These are phyloP conservation scores for Eucommia ulmoides DNA, from an alignment of 257 asterid genomes.

Conservation along the genomic window DNA sequence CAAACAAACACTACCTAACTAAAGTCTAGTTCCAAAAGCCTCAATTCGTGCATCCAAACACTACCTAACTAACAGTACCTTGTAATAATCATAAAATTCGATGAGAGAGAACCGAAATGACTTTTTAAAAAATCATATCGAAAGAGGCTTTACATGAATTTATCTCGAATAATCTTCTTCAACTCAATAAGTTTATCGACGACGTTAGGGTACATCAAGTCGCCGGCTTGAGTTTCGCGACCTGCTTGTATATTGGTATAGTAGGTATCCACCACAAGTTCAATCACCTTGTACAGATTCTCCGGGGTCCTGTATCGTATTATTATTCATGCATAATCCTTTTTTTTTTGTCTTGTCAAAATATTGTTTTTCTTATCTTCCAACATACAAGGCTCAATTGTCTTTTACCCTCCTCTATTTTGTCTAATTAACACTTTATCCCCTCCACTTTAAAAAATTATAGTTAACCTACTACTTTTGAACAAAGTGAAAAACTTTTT, in stretches of 20 bases:
- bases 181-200: slow-evolving; percentile 58
- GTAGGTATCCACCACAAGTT: slow-evolving; percentile 62
- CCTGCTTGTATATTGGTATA: slow-evolving; percentile 72
- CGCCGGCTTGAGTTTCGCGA: slow-evolving; percentile 69
- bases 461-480: neutral
- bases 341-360: too few relatives aligned
- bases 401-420: neutral
- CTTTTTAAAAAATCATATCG: too few relatives aligned
- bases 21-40: too few relatives aligned
- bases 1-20: too few relatives aligned
- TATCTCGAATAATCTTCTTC: slow-evolving; percentile 50
- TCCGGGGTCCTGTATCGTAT: slow-evolving; percentile 73
- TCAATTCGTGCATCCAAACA: too few relatives aligned
- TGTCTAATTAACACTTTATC: neutral
- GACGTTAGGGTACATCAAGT: slow-evolving; percentile 62
- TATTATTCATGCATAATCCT: neutral
- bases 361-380: too few relatives aligned
- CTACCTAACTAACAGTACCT: too few relatives aligned
- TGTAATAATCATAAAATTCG: too few relatives aligned
- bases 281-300: slow-evolving; percentile 55
- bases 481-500: too few relatives aligned
- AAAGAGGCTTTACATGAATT: slow-evolving; percentile 84
- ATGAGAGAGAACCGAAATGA: too few relatives aligned
- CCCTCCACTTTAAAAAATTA: neutral
- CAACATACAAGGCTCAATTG: neutral